A percentile compares a stretch with the other conserved stretches of the same genome.
These are phyloP conservation scores for Gillenia trifoliata DNA, from an alignment of 306 rosid species.

Conservation along the genomic window DNA sequence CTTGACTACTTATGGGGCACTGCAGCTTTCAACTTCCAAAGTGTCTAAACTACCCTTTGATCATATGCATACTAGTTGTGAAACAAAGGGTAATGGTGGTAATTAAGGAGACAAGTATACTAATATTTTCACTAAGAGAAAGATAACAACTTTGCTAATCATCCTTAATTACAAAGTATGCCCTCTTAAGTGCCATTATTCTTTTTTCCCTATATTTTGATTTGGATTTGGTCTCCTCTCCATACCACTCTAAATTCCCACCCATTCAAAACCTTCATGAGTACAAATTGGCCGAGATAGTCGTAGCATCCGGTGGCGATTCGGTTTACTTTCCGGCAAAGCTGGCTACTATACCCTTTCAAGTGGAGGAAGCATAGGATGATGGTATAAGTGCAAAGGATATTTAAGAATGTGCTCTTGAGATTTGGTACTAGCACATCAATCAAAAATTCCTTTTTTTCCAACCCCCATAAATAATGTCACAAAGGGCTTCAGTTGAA, in stretches of 20 bases:
- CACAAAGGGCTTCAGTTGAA: slow-evolving; percentile 45
- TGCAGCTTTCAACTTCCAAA: not conserved
- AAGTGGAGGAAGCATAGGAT: slow-evolving; percentile 79
- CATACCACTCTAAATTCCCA: slow-evolving; percentile 47
- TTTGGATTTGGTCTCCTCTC: slow-evolving; percentile 25
- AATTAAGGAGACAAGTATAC: slow-evolving; percentile 10
- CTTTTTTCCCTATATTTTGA: slow-evolving; percentile 1
- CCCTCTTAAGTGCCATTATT: slow-evolving; percentile 13
- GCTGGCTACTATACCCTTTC: slow-evolving; percentile 28
- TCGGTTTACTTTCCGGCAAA: slow-evolving; percentile 46
- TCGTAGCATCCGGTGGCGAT: slow-evolving; percentile 41
- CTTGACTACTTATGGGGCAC: slow-evolving; percentile 21
- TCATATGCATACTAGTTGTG: slow-evolving; percentile 11
- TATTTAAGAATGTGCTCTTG: slow-evolving; percentile 95
- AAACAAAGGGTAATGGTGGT: slow-evolving; percentile 19
- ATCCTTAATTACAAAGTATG: slow-evolving; percentile 24
- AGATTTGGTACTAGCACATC: slow-evolving; percentile 59
- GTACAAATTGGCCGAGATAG: slow-evolving; percentile 44
- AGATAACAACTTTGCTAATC: not conserved
- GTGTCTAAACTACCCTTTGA: slow-evolving; percentile 22
- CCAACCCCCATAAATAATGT: slow-evolving; percentile 54
- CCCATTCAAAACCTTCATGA: slow-evolving; percentile 51
- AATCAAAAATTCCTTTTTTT: slow-evolving; percentile 38
- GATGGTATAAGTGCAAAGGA: slow-evolving; percentile 49
- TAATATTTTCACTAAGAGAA: not conserved